Conservation (phyloP, 805 yeast genomes). For the Diddensiella caesifluorescens region DNA sequence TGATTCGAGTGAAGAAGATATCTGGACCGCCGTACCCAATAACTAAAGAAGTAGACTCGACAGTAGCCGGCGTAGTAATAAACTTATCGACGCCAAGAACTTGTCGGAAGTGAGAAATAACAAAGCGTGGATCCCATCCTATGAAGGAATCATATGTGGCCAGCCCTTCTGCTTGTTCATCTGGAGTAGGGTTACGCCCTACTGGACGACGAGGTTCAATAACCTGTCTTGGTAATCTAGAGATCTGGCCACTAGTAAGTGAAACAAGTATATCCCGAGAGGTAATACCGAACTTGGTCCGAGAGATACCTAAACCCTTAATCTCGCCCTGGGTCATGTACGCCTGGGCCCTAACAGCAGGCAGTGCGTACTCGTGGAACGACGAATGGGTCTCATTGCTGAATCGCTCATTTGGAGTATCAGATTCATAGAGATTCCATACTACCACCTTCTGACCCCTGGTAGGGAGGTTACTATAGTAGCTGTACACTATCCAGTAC, state of each 20-base stretch:
- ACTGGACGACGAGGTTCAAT: constrained; percentile 66
- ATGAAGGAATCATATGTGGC: constrained; percentile 65
- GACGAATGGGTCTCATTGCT: constrained; percentile 29
- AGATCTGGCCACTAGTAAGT: constrained; percentile 55
- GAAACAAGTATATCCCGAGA: constrained; percentile 58
- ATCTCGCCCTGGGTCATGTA: constrained; percentile 61
- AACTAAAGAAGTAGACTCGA: constrained; percentile 72
- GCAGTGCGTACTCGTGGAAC: constrained; percentile 37
- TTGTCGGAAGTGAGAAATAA: constrained; percentile 48
- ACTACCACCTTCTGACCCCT: constrained; percentile 58
- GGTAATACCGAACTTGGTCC: constrained; percentile 62
- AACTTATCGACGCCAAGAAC: constrained; percentile 35
- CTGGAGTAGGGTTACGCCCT: constrained; percentile 45
- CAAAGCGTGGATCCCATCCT: constrained; percentile 42
- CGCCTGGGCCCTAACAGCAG: constrained; percentile 49
- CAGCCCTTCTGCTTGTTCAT: constrained; percentile 55
- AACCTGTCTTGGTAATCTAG: constrained; percentile 63
- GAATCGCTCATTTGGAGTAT: constrained; percentile 44
- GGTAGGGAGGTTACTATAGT: constrained; percentile 44
- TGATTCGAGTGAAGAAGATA: constrained; percentile 66
- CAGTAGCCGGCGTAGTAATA: constrained; percentile 53
- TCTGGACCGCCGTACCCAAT: constrained; percentile 53
- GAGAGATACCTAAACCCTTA: constrained; percentile 45
- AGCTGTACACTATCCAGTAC: constrained; percentile 73
- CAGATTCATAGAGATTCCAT: constrained; percentile 73